Conservation (phyloP, 208 protist genomes). For the Trichomonas gallinae region DNA sequence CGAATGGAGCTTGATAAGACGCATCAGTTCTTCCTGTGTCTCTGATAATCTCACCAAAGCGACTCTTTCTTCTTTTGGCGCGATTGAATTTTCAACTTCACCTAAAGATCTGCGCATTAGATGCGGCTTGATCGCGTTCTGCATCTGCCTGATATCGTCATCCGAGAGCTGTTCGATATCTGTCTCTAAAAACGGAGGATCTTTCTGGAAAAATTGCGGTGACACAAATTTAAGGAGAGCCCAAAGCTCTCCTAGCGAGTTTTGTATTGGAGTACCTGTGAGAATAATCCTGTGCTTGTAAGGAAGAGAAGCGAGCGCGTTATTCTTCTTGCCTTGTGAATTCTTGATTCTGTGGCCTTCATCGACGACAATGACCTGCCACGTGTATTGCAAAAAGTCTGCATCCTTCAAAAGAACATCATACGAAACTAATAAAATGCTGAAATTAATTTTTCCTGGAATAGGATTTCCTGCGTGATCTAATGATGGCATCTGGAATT, state of each 20-base stretch:
- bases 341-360: constrained; percentile 50
- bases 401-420: neutral
- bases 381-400: constrained; percentile 34
- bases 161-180: neutral
- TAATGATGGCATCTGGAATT: neutral
- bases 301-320: constrained; percentile 19
- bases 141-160: neutral
- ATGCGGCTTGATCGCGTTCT: neutral
- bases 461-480: neutral
- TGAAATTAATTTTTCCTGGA: neutral
- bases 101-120: neutral
- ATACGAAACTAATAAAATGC: neutral
- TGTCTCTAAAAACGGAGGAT: constrained; percentile 32
- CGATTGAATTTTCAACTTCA: constrained; percentile 25
- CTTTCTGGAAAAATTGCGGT: constrained; percentile 52
- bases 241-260: constrained; percentile 93
- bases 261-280: constrained; percentile 85
- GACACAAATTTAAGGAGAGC: constrained; percentile 88
- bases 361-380: constrained; percentile 58
- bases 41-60: constrained; percentile 30
- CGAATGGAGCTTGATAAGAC: neutral
- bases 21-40: constrained; percentile 21
- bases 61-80: constrained; percentile 35
- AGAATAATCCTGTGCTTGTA: constrained; percentile 64
- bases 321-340: constrained; percentile 49